Percentiles rank a stretch among this genome's conserved stretches.
phyloP scores from a whole-genome alignment of 2,329 filamentous ascomycete genomes.

The Hymenoscyphus albidus region DNA sequence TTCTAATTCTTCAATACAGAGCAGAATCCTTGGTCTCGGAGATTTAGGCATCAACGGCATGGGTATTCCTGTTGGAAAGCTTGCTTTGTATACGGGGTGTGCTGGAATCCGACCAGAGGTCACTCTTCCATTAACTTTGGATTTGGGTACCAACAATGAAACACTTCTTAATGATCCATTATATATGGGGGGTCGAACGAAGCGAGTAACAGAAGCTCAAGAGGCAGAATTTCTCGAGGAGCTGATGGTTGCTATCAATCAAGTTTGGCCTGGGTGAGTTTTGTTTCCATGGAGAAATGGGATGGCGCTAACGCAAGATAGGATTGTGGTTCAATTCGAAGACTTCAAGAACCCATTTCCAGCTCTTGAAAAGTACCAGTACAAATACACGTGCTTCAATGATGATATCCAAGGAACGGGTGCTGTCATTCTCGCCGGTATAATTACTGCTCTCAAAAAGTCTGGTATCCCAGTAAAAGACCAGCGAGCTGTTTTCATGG shows the following conservation, averaged over 20 bases:
- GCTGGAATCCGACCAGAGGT: slow-evolving; percentile 78
- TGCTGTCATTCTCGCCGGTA: slow-evolving; percentile 77
- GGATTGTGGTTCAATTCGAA: slow-evolving; percentile 60
- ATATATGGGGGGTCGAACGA: slow-evolving; percentile 70
- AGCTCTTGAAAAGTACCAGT: slow-evolving; percentile 67
- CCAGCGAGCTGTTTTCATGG: slow-evolving; percentile 70
- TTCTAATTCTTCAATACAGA: neutral
- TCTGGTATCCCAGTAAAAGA: slow-evolving; percentile 63
- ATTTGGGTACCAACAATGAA: slow-evolving; percentile 81
- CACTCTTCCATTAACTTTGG: slow-evolving; percentile 76
- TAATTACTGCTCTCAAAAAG: slow-evolving; percentile 70
- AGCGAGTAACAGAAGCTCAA: slow-evolving; percentile 61
- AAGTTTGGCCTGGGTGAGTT: slow-evolving; percentile 71
- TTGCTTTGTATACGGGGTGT: slow-evolving; percentile 77
- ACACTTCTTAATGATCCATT: slow-evolving; percentile 68
- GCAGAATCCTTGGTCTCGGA: slow-evolving; percentile 69
- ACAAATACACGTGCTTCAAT: slow-evolving; percentile 80
- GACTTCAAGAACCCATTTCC: slow-evolving; percentile 61
- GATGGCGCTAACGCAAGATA: slow-evolving; percentile 42
- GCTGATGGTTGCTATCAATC: slow-evolving; percentile 65
- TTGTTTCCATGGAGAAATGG: slow-evolving; percentile 56
- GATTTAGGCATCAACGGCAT: slow-evolving; percentile 84
- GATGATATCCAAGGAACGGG: slow-evolving; percentile 89
- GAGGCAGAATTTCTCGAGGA: slow-evolving; percentile 74
- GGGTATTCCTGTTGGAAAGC: slow-evolving; percentile 78